Conservation (phyloP, 2,329 filamentous ascomycete genomes). For the Beauveria bassiana region DNA sequence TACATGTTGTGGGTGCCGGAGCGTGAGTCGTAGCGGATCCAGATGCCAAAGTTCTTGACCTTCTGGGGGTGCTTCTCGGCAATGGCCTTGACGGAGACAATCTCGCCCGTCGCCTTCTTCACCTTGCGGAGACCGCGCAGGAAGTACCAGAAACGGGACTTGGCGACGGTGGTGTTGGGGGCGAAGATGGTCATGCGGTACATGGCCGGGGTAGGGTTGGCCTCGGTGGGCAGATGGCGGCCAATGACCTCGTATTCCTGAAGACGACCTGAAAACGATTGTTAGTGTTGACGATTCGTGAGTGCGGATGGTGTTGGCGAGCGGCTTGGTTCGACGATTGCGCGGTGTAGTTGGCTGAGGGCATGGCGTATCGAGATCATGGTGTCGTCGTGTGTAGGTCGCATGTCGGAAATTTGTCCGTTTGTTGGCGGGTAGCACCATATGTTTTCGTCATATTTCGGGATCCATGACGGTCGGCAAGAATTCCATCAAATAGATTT, state of each 20-base stretch:
- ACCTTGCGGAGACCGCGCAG: conserved; percentile 98
- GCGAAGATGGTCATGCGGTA: conserved; percentile 99
- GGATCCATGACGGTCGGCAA: not conserved
- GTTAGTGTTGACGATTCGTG: conserved; percentile 23
- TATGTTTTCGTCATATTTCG: not conserved
- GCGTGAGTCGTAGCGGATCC: conserved; percentile 99
- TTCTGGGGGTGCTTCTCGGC: conserved; percentile 97
- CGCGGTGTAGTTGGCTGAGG: not conserved
- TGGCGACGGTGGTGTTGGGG: conserved; percentile 94
- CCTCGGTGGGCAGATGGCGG: conserved; percentile 96
- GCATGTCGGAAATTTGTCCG: not conserved
- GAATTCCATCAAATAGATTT: not conserved
- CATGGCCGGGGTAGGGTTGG: conserved; percentile 94
- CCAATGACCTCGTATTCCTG: conserved; percentile 99
- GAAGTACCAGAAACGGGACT: conserved; percentile 99
- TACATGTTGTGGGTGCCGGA: conserved; percentile 99
- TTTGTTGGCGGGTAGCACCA: not conserved
- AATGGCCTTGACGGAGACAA: conserved; percentile 94
- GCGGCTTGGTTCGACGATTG: conserved; percentile 5
- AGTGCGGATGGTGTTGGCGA: not conserved
- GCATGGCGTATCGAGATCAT: not conserved
- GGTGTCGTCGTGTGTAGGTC: not conserved
- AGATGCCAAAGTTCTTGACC: conserved; percentile 99
- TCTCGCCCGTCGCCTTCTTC: conserved; percentile 99
- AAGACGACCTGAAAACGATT: conserved; percentile 72